Evolutionary conservation across 164 flowering plant species (phyloP).

Genomic region (Vitis amurensis): DNA sequence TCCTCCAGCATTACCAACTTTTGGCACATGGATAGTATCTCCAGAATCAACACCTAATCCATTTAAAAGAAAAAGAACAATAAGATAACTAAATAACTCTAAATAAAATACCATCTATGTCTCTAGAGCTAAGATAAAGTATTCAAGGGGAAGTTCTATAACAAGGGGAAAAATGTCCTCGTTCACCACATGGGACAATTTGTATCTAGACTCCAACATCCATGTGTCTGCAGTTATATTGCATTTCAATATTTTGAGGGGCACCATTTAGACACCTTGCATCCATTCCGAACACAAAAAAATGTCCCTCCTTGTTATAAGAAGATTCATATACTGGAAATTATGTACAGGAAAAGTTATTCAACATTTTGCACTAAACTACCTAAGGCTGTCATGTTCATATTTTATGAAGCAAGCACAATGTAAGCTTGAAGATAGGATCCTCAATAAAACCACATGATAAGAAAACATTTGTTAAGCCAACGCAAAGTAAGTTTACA

Average conservation of each 20-base stretch:
- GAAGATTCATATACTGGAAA: no score
- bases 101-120: neutral
- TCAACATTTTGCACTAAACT: neutral
- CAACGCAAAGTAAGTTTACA: neutral
- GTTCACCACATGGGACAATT: no score
- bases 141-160: no score
- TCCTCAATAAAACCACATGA: neutral
- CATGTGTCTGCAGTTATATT: no score
- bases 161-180: no score
- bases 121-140: no score
- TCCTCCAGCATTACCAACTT: conserved; percentile 76
- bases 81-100: neutral
- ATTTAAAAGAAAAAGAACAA: conserved; percentile 1
- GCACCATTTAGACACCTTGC: no score
- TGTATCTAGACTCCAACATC: no score
- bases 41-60: conserved; percentile 82
- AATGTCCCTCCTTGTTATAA: no score
- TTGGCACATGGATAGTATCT: conserved; percentile 73
- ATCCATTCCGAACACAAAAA: no score
- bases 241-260: no score
- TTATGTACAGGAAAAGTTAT: neutral
- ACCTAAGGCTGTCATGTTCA: neutral
- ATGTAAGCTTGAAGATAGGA: neutral
- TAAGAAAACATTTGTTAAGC: neutral
- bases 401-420: neutral